phyloP scores from a whole-genome alignment of 2,329 filamentous ascomycete species.

The Arthrinium puccinioides region DNA sequence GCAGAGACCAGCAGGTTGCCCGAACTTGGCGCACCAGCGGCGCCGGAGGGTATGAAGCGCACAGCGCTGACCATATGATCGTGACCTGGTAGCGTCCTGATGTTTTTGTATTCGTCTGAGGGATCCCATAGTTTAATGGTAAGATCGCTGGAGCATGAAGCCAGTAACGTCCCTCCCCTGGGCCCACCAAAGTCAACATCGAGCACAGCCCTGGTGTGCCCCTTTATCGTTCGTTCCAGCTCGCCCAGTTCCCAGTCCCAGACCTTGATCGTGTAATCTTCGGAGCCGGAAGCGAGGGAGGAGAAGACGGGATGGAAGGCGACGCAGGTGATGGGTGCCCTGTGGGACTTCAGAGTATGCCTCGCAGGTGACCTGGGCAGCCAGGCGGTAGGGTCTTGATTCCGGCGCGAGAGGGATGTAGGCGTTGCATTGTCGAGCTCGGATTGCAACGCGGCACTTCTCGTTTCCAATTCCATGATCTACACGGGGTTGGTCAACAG shows the following conservation, averaged over 20 bases:
- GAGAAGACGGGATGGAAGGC: constrained; percentile 92
- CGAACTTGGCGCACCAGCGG: constrained; percentile 68
- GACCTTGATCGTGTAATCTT: constrained; percentile 91
- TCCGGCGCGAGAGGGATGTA: constrained; percentile 67
- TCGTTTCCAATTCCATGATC: constrained; percentile 90
- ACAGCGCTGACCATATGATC: constrained; percentile 88
- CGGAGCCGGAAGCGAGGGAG: constrained; percentile 81
- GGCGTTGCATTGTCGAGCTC: constrained; percentile 81
- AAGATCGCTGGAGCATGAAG: constrained; percentile 79
- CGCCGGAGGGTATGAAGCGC: constrained; percentile 79
- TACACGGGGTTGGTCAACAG: constrained; percentile 24
- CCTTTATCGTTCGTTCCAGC: constrained; percentile 82
- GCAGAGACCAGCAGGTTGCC: constrained; percentile 83
- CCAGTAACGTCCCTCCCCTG: constrained; percentile 68
- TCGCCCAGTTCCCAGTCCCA: constrained; percentile 97
- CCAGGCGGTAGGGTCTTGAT: constrained; percentile 81
- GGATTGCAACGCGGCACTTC: constrained; percentile 63
- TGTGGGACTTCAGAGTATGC: constrained; percentile 77
- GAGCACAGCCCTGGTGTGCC: constrained; percentile 80
- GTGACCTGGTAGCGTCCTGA: constrained; percentile 81
- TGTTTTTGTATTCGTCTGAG: constrained; percentile 88
- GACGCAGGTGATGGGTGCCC: constrained; percentile 74
- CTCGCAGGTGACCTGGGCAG: constrained; percentile 75
- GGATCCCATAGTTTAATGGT: constrained; percentile 97
- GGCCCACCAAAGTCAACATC: constrained; percentile 90